Evolutionary conservation across 192 early-diverging fungal species (phyloP).

Genomic region (Backusella tuberculispora): DNA sequence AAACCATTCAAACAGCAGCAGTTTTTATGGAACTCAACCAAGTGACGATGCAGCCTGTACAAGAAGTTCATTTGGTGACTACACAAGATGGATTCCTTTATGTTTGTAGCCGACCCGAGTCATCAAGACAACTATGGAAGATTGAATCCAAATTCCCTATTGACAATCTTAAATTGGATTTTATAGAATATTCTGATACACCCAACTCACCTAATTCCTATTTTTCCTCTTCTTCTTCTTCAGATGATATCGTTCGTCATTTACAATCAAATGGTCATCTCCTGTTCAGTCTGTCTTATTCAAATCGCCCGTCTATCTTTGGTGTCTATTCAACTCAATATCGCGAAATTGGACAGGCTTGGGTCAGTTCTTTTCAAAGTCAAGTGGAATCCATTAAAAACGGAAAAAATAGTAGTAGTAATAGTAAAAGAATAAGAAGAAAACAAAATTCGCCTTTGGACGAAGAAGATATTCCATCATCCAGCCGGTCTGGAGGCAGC

Average conservation of each 20-base stretch:
- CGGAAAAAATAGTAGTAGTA: too few species aligned
- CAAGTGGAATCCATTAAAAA: neutral
- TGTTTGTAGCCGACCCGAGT: conserved; percentile 1
- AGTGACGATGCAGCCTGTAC: neutral
- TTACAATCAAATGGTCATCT: conserved; percentile 5
- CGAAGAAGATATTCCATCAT: neutral
- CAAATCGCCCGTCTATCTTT: neutral
- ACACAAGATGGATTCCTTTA: neutral
- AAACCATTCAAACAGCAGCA: neutral
- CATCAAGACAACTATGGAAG: conserved; percentile 6
- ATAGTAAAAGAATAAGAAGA: neutral
- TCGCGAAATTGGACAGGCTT: neutral
- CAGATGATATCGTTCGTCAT: neutral
- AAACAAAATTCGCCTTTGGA: neutral
- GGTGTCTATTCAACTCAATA: conserved; percentile 16
- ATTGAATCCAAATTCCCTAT: conserved; percentile 3
- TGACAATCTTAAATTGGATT: neutral
- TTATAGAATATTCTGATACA: neutral
- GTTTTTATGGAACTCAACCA: conserved; percentile 26
- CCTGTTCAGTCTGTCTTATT: conserved; percentile 2
- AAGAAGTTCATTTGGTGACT: neutral
- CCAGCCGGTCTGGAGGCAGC: conserved; percentile 21
- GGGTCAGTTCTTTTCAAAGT: neutral
- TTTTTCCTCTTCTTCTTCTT: neutral
- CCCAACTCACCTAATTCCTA: neutral